Percentiles rank a stretch among this genome's conserved stretches.
These are phyloP conservation scores for Mediolabrus comicus DNA, from an alignment of 108 stramenopile species.

Conservation along the genomic window DNA sequence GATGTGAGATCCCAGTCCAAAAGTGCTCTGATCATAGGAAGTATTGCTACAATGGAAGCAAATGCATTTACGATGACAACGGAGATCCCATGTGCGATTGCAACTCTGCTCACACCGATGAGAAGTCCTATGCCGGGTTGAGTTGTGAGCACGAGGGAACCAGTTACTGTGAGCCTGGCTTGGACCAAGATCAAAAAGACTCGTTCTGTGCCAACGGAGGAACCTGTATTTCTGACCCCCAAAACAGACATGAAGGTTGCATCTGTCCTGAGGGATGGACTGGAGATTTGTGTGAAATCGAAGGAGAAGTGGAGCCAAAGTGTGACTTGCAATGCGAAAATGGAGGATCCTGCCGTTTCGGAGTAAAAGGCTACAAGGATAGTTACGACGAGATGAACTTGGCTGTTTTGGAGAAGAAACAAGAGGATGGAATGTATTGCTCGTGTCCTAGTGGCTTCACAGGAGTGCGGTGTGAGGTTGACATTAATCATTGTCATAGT, in stretches of 20 bases:
- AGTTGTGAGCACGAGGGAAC: constrained; percentile 35
- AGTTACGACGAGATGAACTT: constrained; percentile 18
- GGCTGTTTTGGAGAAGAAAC: constrained; percentile 9
- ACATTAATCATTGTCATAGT: constrained; percentile 41
- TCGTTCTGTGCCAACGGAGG: constrained; percentile 38
- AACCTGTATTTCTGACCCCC: constrained; percentile 23
- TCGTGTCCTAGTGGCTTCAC: constrained; percentile 55
- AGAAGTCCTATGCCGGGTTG: constrained; percentile 23
- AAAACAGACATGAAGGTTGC: constrained; percentile 26
- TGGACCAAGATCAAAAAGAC: constrained; percentile 39
- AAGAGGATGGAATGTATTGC: constrained; percentile 60
- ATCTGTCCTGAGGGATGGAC: constrained; percentile 31
- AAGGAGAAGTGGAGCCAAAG: constrained; percentile 21
- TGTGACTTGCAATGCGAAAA: constrained; percentile 35
- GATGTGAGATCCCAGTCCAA: constrained; percentile 36
- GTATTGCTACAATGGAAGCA: constrained; percentile 46
- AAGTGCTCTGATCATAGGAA: constrained; percentile 11
- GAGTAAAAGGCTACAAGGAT: constrained; percentile 43
- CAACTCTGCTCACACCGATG: constrained; percentile 27
- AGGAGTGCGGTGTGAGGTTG: constrained; percentile 61
- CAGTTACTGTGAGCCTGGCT: constrained; percentile 17
- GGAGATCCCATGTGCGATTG: constrained; percentile 35
- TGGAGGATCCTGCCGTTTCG: constrained; percentile 40
- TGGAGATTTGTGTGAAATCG: constrained; percentile 40
- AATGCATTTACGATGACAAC: constrained; percentile 27